phyloP scores from a whole-genome alignment of 2,329 filamentous ascomycete genomes.

The Alternaria incomplexa region DNA sequence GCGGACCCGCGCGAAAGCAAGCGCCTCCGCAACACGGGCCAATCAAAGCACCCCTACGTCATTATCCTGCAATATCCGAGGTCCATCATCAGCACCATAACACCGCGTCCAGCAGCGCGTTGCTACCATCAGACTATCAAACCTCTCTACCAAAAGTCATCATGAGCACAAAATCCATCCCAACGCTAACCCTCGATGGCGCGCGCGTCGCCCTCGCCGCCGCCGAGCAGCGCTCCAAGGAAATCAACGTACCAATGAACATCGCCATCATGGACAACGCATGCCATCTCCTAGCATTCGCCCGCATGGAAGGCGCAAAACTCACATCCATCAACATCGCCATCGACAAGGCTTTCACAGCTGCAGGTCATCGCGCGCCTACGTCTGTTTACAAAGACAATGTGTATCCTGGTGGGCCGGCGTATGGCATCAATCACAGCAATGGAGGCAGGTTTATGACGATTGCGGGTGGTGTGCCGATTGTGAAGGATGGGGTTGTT shows the following conservation, averaged over 20 bases:
- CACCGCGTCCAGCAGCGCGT: not conserved
- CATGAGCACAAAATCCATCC: constrained; percentile 43
- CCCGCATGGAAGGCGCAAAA: constrained; percentile 57
- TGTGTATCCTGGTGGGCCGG: constrained; percentile 60
- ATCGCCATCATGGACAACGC: constrained; percentile 57
- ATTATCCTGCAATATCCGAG: constrained; percentile 8
- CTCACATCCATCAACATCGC: constrained; percentile 63
- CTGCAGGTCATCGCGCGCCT: constrained; percentile 60
- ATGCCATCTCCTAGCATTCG: constrained; percentile 56
- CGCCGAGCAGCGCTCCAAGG: constrained; percentile 44
- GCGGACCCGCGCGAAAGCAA: not conserved
- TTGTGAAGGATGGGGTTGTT: constrained; percentile 55
- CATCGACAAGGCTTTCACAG: constrained; percentile 67
- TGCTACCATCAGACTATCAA: not conserved
- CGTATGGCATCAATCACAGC: constrained; percentile 59
- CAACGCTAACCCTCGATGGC: constrained; percentile 45
- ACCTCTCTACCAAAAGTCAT: not conserved
- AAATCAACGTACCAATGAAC: constrained; percentile 54
- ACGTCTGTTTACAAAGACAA: constrained; percentile 61
- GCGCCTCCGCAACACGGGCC: not conserved
- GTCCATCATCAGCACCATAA: not conserved
- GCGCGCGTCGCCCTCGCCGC: constrained; percentile 46
- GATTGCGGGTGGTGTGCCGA: constrained; percentile 61
- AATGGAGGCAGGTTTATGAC: constrained; percentile 62
- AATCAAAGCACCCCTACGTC: not conserved